These are phyloP conservation scores for Phytophthora foliorum DNA, from an alignment of 352 stramenopile genomes.

Conservation along the genomic window DNA sequence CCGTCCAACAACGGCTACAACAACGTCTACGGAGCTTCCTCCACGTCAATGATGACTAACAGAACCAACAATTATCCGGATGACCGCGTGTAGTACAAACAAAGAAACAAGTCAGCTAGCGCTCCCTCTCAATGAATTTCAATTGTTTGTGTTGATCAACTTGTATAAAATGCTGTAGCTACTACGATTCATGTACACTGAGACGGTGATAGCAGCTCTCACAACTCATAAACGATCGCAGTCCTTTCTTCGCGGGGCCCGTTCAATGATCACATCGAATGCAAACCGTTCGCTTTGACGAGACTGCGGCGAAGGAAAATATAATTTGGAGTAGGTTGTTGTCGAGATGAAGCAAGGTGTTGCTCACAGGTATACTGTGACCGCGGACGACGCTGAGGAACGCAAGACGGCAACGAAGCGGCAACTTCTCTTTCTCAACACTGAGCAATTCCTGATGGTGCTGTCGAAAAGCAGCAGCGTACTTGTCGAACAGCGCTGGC, in stretches of 20 bases:
- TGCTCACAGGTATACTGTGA: constrained; percentile 14
- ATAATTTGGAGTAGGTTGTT: constrained; percentile 32
- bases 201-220: constrained; percentile 7
- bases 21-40: constrained; percentile 3
- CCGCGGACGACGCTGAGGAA: constrained; percentile 38
- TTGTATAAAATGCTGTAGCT: neutral
- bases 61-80: neutral
- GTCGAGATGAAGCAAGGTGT: constrained; percentile 27
- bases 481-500: constrained; percentile 32
- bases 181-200: neutral
- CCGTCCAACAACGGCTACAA: constrained; percentile 5
- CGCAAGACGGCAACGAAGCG: constrained; percentile 28
- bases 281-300: constrained; percentile 37
- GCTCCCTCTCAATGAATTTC: neutral
- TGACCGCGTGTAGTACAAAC: neutral
- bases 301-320: constrained; percentile 37
- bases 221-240: constrained; percentile 8
- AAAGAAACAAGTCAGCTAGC: neutral
- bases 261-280: constrained; percentile 37
- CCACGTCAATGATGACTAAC: neutral
- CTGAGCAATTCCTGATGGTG: constrained; percentile 36
- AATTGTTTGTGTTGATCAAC: neutral
- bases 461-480: constrained; percentile 22
- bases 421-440: constrained; percentile 42
- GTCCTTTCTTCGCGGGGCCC: neutral